Evolutionary conservation across 495 filamentous ascomycete genomes (phyloP), one percentile per base, ranked within the genome.

Genomic region (Cercophora sp.): DNA sequence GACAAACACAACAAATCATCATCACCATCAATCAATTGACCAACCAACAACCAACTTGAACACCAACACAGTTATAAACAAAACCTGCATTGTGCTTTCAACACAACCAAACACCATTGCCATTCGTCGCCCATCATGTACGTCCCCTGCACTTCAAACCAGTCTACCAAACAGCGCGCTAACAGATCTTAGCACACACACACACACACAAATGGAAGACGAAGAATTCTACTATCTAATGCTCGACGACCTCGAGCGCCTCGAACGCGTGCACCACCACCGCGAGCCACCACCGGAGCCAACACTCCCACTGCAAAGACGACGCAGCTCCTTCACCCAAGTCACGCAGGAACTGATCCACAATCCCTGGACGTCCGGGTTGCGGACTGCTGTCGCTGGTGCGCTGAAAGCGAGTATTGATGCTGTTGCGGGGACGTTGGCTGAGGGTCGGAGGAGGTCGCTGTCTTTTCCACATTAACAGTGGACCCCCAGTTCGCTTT

Each of bases 161-260:
- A n/a, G n/a, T n/a, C n/a, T n/a, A n/a, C n/a, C n/a, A n/a, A n/a
- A n/a, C n/a, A n/a, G n/a, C n/a, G n/a, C n/a, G n/a, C n/a, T n/a
- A n/a, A n/a, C n/a, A n/a, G n/a, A n/a, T n/a, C n/a, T n/a, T n/a
- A n/a, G n/a, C n/a, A n/a, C n/a, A 35, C 2, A 37, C 45, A 29
- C 11, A 19, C 13, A 44, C 34, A 34, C 18, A 11, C 35, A 8
- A 19, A 64, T 64, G 61, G 61, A 64, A 37, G 61, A 64, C 52
- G 55, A 64, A 55, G 58, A 59, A 26, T 64, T 61, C 52, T 64
- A 58, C 48, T 53, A 64, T 45, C 55, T 58, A 45, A 64, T 64
- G 61, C 31, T 56, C 13, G 24, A 56, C 20, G 61, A 64, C 49
- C 52, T 64, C 18, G 61, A 64, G 20, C 44, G 52, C 3, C 52